Evolutionary conservation across 2,329 filamentous ascomycete species (phyloP), one percentile per base, ranked within the genome.

Genomic region (Beauveria australis): DNA sequence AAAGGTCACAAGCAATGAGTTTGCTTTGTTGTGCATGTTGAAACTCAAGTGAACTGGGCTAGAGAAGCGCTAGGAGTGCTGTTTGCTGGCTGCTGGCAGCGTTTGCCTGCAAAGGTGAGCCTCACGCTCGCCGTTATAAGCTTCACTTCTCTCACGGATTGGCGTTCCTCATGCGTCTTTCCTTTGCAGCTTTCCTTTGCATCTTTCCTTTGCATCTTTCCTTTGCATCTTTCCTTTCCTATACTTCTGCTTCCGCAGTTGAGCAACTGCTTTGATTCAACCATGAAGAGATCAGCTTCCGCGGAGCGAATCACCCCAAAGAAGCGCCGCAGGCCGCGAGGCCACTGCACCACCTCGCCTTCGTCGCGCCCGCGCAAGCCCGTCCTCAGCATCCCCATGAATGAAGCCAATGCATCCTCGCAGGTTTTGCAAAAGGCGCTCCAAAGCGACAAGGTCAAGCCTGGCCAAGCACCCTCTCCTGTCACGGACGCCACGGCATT

Each of bases 41-140:
- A 26, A 44, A 22, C 10, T 24, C 8, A 52, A 33, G 46, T 52
- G 47, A 59, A 24, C 18, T 51, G 33, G 19, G 19, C n/a, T 40
- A 24, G 53, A 56, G 40, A 2, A 24, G 28, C 5, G 19, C 44
- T 37, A 5, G 16, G 12, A 24, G 43, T 48, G 30, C 7, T 24
- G 33, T 44, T 52, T 26, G 58, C 43, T 53, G 40, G 30, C 58
- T 43, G 58, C 49, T 33, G 41, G 53, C 41, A 46, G 53, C 54
- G 49, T 60, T 60, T 59, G 57, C 41, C 18, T 3, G 3, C 46
- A 14, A 3, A 30, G 14, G 44, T 41, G 7, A n/a, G 26, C 16
- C 16, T 53, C 30, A 43, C 41, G n/a, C 22, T 5, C 6, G 3
- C 37, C 22, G 16, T 30, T 8, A 14, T 54, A n/a, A 28, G 10